Evolutionary conservation across 2,329 filamentous ascomycete genomes (phyloP).

Genomic region (Lasiodiplodia citricola): DNA sequence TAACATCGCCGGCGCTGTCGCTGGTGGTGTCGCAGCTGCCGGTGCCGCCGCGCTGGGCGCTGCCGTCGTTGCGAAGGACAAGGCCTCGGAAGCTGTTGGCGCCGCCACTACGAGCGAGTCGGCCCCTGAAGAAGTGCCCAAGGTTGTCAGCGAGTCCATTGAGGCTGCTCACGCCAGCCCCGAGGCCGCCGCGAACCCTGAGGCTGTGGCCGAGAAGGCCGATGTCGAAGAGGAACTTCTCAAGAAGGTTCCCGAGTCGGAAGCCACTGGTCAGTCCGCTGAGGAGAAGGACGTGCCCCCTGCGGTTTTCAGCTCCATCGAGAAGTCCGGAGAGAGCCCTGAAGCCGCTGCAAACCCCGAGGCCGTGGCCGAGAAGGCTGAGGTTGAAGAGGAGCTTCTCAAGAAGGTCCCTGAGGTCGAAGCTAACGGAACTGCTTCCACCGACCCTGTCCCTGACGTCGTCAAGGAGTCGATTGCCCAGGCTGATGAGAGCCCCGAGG

Average conservation of each 20-base stretch:
- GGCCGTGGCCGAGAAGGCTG: conserved; percentile 27
- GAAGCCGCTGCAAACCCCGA: conserved; percentile 32
- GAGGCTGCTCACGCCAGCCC: conserved; percentile 62
- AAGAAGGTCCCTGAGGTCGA: conserved; percentile 16
- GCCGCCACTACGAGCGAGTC: conserved; percentile 35
- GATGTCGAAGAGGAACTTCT: conserved; percentile 76
- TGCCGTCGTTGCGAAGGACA: conserved; percentile 44
- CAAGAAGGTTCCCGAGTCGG: conserved; percentile 58
- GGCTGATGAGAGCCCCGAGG: conserved; percentile 70
- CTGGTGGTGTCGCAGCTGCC: conserved; percentile 48
- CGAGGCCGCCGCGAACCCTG: conserved; percentile 72
- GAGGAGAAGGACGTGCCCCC: conserved; percentile 53
- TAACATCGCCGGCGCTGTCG: conserved; percentile 54
- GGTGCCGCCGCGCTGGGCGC: conserved; percentile 47
- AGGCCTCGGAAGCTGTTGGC: conserved; percentile 36
- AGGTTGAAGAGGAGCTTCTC: conserved; percentile 30
- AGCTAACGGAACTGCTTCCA: conserved; percentile 33
- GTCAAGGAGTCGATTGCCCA: conserved; percentile 53
- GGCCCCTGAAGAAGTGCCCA: conserved; percentile 10
- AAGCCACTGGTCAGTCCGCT: conserved; percentile 48
- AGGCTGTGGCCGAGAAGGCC: conserved; percentile 76
- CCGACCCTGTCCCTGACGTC: conserved; percentile 40
- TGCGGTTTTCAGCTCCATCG: conserved; percentile 64
- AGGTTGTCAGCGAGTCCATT: conserved; percentile 47
- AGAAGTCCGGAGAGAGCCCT: conserved; percentile 39